Evolutionary conservation across 2,329 filamentous ascomycete species (phyloP).

Genomic region (Hypoxylon sp.): DNA sequence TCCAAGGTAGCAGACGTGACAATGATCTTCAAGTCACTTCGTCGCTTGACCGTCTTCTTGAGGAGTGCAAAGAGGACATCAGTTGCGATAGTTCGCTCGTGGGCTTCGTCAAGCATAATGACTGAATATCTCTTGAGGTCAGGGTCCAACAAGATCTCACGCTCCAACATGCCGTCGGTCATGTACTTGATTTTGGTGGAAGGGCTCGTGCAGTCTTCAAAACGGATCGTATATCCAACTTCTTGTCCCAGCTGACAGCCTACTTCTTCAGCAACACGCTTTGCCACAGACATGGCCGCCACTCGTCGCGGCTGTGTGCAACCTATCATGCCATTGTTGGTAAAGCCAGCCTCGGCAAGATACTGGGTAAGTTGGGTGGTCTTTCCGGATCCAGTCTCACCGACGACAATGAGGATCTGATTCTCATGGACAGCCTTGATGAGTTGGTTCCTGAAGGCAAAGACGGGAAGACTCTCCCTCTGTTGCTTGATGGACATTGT

Average conservation of each 20-base stretch:
- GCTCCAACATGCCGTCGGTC: slow-evolving; percentile 97
- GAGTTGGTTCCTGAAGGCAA: slow-evolving; percentile 84
- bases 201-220: slow-evolving; percentile 90
- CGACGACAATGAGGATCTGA: slow-evolving; percentile 93
- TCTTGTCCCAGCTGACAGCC: slow-evolving; percentile 90
- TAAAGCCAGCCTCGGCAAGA: slow-evolving; percentile 90
- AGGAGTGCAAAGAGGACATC: slow-evolving; percentile 94
- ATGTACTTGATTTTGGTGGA: slow-evolving; percentile 98
- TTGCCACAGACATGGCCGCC: slow-evolving; percentile 96
- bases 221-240: slow-evolving; percentile 96
- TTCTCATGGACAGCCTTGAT: slow-evolving; percentile 88
- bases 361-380: slow-evolving; percentile 97
- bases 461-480: slow-evolving; percentile 88
- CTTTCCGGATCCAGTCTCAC: slow-evolving; percentile 96
- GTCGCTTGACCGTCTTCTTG: slow-evolving; percentile 88
- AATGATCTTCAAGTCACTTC: slow-evolving; percentile 91
- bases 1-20: slow-evolving; percentile 96
- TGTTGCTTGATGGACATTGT: slow-evolving; percentile 95
- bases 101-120: slow-evolving; percentile 98
- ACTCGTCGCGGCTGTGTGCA: slow-evolving; percentile 98
- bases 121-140: slow-evolving; percentile 90
- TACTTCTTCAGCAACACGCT: slow-evolving; percentile 95
- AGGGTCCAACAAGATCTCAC: slow-evolving; percentile 92
- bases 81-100: slow-evolving; percentile 95
- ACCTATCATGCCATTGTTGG: slow-evolving; percentile 86